A percentile compares a stretch with the other conserved stretches of the same genome.
These are phyloP conservation scores for Penicillium taxi DNA, from an alignment of 495 filamentous ascomycete species.

Conservation along the genomic window DNA sequence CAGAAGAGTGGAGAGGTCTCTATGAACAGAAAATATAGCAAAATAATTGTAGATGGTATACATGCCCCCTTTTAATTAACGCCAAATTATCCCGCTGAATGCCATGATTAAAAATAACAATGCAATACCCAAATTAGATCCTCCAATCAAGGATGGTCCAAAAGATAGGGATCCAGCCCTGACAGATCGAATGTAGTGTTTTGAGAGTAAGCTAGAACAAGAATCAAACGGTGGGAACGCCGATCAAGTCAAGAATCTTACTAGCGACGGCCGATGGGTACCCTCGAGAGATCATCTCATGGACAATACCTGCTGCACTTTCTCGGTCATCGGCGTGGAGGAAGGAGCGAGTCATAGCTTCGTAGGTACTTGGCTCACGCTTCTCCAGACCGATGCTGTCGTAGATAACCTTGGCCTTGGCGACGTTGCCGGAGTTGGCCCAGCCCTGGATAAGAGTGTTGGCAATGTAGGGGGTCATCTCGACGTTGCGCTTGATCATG, in stretches of 20 bases:
- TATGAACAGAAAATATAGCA: too few species aligned
- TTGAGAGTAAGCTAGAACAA: too few species aligned
- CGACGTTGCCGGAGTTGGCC: conserved; percentile 76
- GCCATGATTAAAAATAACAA: too few species aligned
- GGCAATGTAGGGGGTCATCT: conserved; percentile 94
- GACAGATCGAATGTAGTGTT: too few species aligned
- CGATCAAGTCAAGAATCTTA: conserved; percentile 86
- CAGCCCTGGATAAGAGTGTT: conserved; percentile 99
- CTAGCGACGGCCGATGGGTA: conserved; percentile 86
- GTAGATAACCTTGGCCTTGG: conserved; percentile 72
- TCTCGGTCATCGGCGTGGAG: conserved; percentile 71
- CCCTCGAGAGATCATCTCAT: conserved; percentile 83
- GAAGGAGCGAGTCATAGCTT: conserved; percentile 95
- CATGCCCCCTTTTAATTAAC: too few species aligned
- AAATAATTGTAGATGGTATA: too few species aligned
- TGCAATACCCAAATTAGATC: too few species aligned
- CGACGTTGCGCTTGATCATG: conserved; percentile 64
- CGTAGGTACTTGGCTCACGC: conserved; percentile 96
- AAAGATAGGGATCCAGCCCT: too few species aligned
- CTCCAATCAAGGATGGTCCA: too few species aligned
- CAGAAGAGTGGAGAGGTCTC: too few species aligned
- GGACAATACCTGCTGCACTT: conserved; percentile 65
- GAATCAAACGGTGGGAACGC: too few species aligned
- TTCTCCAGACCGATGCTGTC: conserved; percentile 60
- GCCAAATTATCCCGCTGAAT: too few species aligned